Evolutionary conservation across 441 rosid species (phyloP).

Genomic region (Erysimum cheiri): DNA sequence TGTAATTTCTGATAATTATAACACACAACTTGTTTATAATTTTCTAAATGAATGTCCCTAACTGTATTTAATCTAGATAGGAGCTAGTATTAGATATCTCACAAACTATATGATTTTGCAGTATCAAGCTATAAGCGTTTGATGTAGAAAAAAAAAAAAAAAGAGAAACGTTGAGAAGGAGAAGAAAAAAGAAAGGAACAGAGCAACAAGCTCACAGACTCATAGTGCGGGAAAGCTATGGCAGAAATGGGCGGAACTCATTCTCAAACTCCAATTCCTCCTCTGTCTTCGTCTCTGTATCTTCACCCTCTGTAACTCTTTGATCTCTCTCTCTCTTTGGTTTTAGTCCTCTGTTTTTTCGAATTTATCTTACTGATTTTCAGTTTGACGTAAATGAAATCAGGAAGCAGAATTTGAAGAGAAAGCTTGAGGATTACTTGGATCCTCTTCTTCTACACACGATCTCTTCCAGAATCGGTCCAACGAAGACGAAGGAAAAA

Average conservation of each 20-base stretch:
- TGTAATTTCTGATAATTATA: too few relatives aligned
- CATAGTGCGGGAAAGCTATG: conserved; percentile 17
- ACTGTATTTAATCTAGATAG: too few relatives aligned
- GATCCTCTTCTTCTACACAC: conserved; percentile 32
- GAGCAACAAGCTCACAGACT: too few relatives aligned
- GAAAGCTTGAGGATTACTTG: conserved; percentile 39
- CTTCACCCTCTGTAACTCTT: neutral
- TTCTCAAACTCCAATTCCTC: conserved; percentile 4
- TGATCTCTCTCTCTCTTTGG: conserved; percentile 7
- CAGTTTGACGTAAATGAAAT: neutral
- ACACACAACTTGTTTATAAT: too few relatives aligned
- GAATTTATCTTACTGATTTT: neutral
- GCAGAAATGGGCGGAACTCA: conserved; percentile 7
- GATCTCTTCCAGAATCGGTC: conserved; percentile 33
- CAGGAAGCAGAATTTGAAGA: conserved; percentile 29
- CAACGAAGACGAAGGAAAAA: conserved; percentile 6
- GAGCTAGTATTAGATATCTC: too few relatives aligned
- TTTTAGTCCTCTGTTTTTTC: too few relatives aligned
- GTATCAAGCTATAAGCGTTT: too few relatives aligned
- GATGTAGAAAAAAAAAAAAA: too few relatives aligned
- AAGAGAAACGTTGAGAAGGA: too few relatives aligned
- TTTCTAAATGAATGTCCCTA: too few relatives aligned
- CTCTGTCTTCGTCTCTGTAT: conserved; percentile 19
- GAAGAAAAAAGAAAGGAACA: too few relatives aligned
- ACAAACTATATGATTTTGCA: too few relatives aligned